Conservation (phyloP, 768 basidiomycete species). For the Russula virescens region DNA sequence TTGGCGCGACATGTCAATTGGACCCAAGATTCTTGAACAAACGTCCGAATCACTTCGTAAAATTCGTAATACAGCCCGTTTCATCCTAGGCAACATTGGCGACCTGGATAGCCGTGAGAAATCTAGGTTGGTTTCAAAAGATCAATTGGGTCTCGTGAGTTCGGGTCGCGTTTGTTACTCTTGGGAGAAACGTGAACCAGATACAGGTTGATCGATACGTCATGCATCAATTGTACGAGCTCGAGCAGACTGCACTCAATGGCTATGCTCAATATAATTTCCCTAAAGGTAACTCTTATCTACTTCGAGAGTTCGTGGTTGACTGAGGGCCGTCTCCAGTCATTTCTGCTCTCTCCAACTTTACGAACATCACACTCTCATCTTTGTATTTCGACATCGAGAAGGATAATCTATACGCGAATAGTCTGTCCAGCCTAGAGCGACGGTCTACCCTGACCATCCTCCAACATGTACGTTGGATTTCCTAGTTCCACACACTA, state of each 20-base stretch:
- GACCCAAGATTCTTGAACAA: conserved; percentile 69
- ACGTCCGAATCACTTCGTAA: conserved; percentile 73
- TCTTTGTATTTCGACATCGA: conserved; percentile 89
- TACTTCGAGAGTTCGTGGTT: neutral
- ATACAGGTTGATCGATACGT: conserved; percentile 76
- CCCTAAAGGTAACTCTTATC: conserved; percentile 56
- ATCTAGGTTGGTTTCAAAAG: conserved; percentile 35
- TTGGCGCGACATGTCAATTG: conserved; percentile 82
- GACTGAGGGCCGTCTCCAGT: conserved; percentile 41
- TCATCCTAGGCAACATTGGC: conserved; percentile 76
- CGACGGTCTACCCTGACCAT: conserved; percentile 67
- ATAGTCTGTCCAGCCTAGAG: conserved; percentile 42
- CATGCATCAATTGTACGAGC: conserved; percentile 72
- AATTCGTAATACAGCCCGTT: conserved; percentile 80
- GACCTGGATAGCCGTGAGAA: conserved; percentile 29
- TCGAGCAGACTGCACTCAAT: conserved; percentile 62
- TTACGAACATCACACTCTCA: conserved; percentile 79
- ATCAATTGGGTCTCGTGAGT: conserved; percentile 62
- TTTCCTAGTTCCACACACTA: neutral
- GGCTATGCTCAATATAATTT: conserved; percentile 76
- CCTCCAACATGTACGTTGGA: conserved; percentile 59
- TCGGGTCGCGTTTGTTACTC: neutral
- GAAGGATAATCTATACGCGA: conserved; percentile 86
- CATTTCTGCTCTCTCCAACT: conserved; percentile 63
- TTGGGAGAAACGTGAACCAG: conserved; percentile 10